Evolutionary conservation across 2,329 filamentous ascomycete species (phyloP), one percentile per base, ranked within the genome.

Genomic region (Epichloe bromicola): DNA sequence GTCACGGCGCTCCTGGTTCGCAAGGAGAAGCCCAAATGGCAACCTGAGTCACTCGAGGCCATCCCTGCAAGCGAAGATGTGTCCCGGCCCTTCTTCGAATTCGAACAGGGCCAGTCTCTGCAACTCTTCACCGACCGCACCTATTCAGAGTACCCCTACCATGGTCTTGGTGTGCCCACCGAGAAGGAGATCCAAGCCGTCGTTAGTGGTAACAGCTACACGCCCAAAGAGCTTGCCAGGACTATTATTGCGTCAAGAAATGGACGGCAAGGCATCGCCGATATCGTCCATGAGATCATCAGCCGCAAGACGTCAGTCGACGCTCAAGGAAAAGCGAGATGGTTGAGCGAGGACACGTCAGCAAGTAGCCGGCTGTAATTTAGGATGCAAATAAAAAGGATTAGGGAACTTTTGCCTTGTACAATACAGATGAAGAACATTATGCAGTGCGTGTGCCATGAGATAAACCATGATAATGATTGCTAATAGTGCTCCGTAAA

Each of bases 1-100:
- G 91, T 98, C n/a, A 80, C 80, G 48, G 84, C 88, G 23, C 78
- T 85, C 46, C 76, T 98, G 40, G 78, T 93, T 59, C 76, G 80
- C 61, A 88, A 88, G 69, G 59, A 70, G 56, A 73, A 74, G 20
- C 86, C 90, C 1, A 71, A 75, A 54, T 98, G 93, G 93, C 67
- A 84, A 56, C 90, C 89, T 4, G 75, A 78, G 42, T 80, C 76
- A 6, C 74, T 97, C 2, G 74, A 80, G n/a, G 82, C 85, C 38
- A 79, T 95, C 50, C 66, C 73, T 15, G 62, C 66, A 15, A 64
- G 72, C 44, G 72, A 78, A 19, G 63, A 72, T 48, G 74, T 91
- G 38, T 67, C 72, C 6, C 73, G 83, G 48, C 70, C 73, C 1
- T 96, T 95, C 71, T 91, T 95, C 68, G 59, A 70, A 40, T 68